Evolutionary conservation across 371 early-diverging fungal species (phyloP), one percentile per base, ranked within the genome.

Genomic region (Choanephora cucurbitarum): DNA sequence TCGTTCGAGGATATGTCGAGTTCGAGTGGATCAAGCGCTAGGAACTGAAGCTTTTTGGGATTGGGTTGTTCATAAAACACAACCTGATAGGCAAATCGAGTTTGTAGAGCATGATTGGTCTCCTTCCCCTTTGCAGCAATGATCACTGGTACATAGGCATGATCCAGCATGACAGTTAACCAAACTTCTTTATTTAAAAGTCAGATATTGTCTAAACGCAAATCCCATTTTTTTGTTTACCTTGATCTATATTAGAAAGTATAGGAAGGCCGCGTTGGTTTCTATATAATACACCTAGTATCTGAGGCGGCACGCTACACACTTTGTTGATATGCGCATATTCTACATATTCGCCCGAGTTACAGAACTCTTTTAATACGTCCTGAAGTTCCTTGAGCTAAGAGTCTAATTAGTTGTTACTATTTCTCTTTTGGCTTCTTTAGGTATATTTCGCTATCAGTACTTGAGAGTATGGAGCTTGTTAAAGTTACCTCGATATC

Each of bases 11-110:
- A 80, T 15, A 88, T 83, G 58, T 92, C 91, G 2, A 92, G 66
- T 17, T 82, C 78, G 8, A 92, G 65, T 2, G 91, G 88, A 40
- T 88, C 78, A 1, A 89, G 67, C 14, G 90, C 86, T 18, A 87
- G 70, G 60, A 87, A 91, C 57, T 90, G 91, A 18, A 87, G 72
- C 34, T 78, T 67, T 23, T 77, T 70, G 9, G 85, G 82, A 52
- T 87, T 83, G 0, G 88, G 87, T 28, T 81, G 85, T 24, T 81
- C 72, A 60, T 83, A 89, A 64, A 85, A 83, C 22, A 89, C 80
- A 14, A 87, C 56, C 57, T 79, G 66, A 33, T 62, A 73, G 6
- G 21, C 4, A 46, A 22, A 4, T 42, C 41, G 17, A 47, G 34
- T 14, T 52, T 52, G 21, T 51, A n/a, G n/a, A n/a, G n/a, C n/a